A percentile compares a stretch with the other conserved stretches of the same genome.
phyloP scores from a whole-genome alignment of 495 filamentous ascomycete genomes.

The Pseudoneurospora amorphoporcata region DNA sequence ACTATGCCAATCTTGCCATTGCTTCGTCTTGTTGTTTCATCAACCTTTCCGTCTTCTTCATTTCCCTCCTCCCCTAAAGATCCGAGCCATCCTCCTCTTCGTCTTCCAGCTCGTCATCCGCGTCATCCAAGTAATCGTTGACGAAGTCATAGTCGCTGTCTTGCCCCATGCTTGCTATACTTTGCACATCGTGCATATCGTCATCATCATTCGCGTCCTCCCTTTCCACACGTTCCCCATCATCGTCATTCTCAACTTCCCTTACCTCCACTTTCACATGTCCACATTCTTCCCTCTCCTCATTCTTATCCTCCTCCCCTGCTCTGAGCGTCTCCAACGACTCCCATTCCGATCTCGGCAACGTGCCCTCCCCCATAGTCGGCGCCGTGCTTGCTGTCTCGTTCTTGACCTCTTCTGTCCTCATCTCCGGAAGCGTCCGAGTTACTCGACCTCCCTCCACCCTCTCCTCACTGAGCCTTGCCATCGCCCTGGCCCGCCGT shows the following conservation, averaged over 20 bases:
- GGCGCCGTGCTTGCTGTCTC: neutral
- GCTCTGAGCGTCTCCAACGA: neutral
- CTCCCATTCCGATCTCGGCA: neutral
- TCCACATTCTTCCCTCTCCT: too few species aligned
- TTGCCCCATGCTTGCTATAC: neutral
- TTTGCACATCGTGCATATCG: neutral
- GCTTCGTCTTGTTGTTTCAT: neutral
- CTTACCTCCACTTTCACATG: too few species aligned
- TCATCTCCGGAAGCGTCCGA: neutral
- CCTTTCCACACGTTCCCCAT: neutral
- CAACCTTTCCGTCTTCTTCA: neutral
- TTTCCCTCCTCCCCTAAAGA: neutral
- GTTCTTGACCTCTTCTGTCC: neutral
- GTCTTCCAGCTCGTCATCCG: slow-evolving; percentile 30
- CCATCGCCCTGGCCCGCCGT: neutral
- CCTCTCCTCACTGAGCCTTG: neutral
- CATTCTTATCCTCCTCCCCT: neutral
- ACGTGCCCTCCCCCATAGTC: neutral
- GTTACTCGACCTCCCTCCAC: neutral
- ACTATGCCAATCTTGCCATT: neutral
- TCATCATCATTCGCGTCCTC: neutral
- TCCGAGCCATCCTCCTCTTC: slow-evolving; percentile 13
- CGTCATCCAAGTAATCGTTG: slow-evolving; percentile 20
- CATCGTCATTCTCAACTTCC: neutral
- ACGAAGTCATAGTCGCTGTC: neutral